Conservation (phyloP, 139 green algal genomes). For the Closterium sp. region DNA sequence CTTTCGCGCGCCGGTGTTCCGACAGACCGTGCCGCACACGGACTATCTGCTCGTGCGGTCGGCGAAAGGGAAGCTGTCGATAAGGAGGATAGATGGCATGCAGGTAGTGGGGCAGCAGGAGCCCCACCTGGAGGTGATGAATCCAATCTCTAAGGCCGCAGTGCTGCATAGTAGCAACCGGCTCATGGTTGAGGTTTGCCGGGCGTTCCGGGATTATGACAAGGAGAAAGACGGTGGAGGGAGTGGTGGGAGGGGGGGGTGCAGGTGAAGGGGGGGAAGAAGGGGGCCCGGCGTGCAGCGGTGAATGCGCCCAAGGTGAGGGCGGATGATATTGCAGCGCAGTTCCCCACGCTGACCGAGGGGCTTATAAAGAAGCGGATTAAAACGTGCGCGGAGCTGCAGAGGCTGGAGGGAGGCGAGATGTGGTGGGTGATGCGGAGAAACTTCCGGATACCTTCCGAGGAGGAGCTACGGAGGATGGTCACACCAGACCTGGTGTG, state of each 20-base stretch:
- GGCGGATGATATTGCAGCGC: constrained; percentile 14
- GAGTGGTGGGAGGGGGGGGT: not conserved
- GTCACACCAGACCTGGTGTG: constrained; percentile 56
- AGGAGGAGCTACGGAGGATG: constrained; percentile 58
- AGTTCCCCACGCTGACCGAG: constrained; percentile 22
- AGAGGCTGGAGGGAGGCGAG: constrained; percentile 51
- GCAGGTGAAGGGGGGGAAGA: not conserved
- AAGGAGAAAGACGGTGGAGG: constrained; percentile 12
- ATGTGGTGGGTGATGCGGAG: constrained; percentile 57
- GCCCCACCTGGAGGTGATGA: constrained; percentile 55
- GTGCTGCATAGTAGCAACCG: constrained; percentile 23
- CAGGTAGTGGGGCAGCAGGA: constrained; percentile 54
- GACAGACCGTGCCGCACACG: constrained; percentile 55
- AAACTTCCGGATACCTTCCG: constrained; percentile 34
- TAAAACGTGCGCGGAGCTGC: constrained; percentile 35
- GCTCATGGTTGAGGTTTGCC: constrained; percentile 37
- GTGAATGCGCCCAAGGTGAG: not conserved
- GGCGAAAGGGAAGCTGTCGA: constrained; percentile 55
- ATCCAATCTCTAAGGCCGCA: constrained; percentile 23
- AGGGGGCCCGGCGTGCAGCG: not conserved
- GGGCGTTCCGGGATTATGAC: constrained; percentile 47
- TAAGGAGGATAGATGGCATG: constrained; percentile 63
- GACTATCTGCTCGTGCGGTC: constrained; percentile 80
- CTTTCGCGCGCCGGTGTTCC: constrained; percentile 62
- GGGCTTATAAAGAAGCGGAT: constrained; percentile 36